Evolutionary conservation across 148 eudicot genomes (phyloP).

Genomic region (Nepenthes mirabilis): DNA sequence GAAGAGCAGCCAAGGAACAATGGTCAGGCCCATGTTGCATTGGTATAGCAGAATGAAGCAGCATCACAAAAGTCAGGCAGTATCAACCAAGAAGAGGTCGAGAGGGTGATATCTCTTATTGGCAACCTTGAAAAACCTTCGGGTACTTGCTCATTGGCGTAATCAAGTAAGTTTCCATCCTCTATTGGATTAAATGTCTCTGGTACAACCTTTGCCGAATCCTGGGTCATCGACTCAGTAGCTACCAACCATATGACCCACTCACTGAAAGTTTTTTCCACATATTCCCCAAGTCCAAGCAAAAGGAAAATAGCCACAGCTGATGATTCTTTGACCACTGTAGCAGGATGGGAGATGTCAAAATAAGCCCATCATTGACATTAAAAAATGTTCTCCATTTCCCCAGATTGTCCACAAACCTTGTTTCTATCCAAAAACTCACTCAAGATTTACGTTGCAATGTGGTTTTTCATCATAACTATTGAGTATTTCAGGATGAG

Average conservation of each 20-base stretch:
- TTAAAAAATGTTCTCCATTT: conserved; percentile 6
- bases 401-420: conserved; percentile 3
- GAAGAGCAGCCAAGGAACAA: too few relatives aligned
- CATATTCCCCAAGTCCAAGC: conserved; percentile 1
- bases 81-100: background rate
- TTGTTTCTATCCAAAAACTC: conserved; percentile 3
- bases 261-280: background rate
- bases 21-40: too few relatives aligned
- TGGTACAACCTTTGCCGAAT: conserved; percentile 1
- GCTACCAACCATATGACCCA: conserved; percentile 7
- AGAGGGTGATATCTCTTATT: background rate
- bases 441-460: conserved; percentile 1
- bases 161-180: conserved; percentile 2
- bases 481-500: conserved; percentile 1
- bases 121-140: background rate
- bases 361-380: conserved; percentile 4
- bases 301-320: conserved; percentile 4
- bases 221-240: conserved; percentile 6
- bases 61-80: background rate
- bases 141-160: conserved; percentile 3
- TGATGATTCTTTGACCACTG: conserved; percentile 5
- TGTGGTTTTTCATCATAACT: background rate
- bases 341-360: conserved; percentile 5
- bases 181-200: conserved; percentile 3
- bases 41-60: background rate